Percentiles rank a stretch among this genome's conserved stretches.
These are phyloP conservation scores for Aspergillus texensis DNA, from an alignment of 2,329 filamentous ascomycete species.

Conservation along the genomic window DNA sequence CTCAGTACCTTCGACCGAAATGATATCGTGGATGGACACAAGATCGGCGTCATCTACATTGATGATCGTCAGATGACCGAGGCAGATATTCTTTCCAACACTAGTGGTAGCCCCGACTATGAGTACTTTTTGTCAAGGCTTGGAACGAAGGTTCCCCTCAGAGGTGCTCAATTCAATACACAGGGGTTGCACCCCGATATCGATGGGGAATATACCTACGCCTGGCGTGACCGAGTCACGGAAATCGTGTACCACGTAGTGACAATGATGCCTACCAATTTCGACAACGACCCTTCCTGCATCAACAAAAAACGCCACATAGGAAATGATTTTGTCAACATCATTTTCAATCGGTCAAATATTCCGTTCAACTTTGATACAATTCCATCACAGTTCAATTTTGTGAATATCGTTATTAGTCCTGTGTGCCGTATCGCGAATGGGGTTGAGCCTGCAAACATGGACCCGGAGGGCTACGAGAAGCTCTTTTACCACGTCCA, in stretches of 20 bases:
- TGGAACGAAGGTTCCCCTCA: conserved; percentile 78
- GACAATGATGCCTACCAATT: conserved; percentile 94
- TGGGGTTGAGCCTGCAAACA: conserved; percentile 41
- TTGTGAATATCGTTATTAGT: conserved; percentile 93
- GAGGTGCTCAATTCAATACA: conserved; percentile 85
- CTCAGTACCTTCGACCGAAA: conserved; percentile 82
- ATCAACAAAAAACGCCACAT: conserved; percentile 91
- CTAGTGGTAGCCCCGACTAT: conserved; percentile 84
- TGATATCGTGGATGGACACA: conserved; percentile 90
- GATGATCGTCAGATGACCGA: conserved; percentile 83
- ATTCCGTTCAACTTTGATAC: conserved; percentile 84
- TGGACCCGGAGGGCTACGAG: conserved; percentile 31
- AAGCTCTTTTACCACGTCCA: conserved; percentile 81
- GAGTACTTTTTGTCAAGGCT: conserved; percentile 80
- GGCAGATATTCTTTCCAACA: conserved; percentile 81
- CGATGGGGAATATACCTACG: conserved; percentile 87
- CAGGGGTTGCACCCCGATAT: conserved; percentile 83
- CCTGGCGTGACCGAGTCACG: conserved; percentile 92
- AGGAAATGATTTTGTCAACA: conserved; percentile 97
- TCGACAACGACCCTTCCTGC: conserved; percentile 73
- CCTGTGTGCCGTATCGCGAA: conserved; percentile 61
- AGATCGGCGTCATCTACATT: conserved; percentile 92
- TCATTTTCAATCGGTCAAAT: conserved; percentile 97
- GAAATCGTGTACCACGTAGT: conserved; percentile 95
- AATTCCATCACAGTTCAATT: conserved; percentile 94